These are phyloP conservation scores for Dovyalis caffra DNA, from an alignment of 345 rosid species.

Conservation along the genomic window DNA sequence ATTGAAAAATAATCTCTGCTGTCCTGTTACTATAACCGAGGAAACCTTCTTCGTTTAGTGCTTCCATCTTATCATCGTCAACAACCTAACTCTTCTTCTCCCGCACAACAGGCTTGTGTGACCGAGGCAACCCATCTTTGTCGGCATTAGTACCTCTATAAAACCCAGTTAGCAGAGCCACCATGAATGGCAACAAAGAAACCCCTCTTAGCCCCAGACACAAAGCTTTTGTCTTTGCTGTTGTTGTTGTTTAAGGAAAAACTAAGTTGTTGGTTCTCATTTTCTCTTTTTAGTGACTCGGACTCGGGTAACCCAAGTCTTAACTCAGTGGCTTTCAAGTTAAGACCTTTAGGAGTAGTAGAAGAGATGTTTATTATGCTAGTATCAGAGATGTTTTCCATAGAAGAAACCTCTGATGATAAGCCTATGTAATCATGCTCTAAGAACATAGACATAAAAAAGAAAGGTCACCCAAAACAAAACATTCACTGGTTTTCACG, in stretches of 20 bases:
- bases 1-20: too few species aligned
- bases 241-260: background rate
- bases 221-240: slow-evolving; percentile 26
- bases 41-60: too few species aligned
- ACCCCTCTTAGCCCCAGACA: slow-evolving; percentile 54
- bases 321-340: slow-evolving; percentile 70
- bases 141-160: slow-evolving; percentile 28
- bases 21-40: too few species aligned
- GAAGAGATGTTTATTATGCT: background rate
- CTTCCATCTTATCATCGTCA: too few species aligned
- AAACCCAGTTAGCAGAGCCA: slow-evolving; percentile 49
- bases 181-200: slow-evolving; percentile 52
- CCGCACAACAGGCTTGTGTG: slow-evolving; percentile 31
- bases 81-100: slow-evolving; percentile 39
- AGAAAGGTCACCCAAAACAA: background rate
- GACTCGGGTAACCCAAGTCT: slow-evolving; percentile 79
- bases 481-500: background rate
- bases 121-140: slow-evolving; percentile 37
- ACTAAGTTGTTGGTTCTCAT: slow-evolving; percentile 12
- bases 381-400: slow-evolving; percentile 42
- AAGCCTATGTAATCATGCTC: slow-evolving; percentile 62
- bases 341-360: slow-evolving; percentile 23
- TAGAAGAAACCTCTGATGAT: slow-evolving; percentile 43
- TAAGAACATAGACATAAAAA: slow-evolving; percentile 38
- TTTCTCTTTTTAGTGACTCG: slow-evolving; percentile 51